A percentile compares a stretch with the other conserved stretches of the same genome.
These are phyloP conservation scores for Akanthomyces uredinophilus DNA, from an alignment of 2,329 filamentous ascomycete species.

Conservation along the genomic window DNA sequence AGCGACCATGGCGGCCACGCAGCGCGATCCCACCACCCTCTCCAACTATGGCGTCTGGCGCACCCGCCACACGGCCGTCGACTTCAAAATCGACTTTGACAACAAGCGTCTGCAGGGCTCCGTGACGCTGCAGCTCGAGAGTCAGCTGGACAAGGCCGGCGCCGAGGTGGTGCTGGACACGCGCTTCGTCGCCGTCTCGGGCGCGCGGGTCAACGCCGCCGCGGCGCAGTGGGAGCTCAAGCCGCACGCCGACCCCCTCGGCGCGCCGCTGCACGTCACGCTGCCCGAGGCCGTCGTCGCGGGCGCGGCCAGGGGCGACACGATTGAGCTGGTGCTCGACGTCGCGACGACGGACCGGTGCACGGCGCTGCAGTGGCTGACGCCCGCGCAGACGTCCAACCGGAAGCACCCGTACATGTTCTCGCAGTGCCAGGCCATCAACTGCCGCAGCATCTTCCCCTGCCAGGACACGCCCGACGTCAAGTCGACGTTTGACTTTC, in stretches of 20 bases:
- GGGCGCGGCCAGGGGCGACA: slow-evolving; percentile 47
- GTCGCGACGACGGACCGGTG: slow-evolving; percentile 81
- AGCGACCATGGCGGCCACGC: slow-evolving; percentile 12
- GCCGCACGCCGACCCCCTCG: slow-evolving; percentile 67
- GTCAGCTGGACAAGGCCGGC: slow-evolving; percentile 65
- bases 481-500: slow-evolving; percentile 91
- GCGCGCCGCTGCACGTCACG: slow-evolving; percentile 63
- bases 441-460: slow-evolving; percentile 87
- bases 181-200: slow-evolving; percentile 70
- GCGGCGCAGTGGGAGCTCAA: slow-evolving; percentile 61
- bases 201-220: slow-evolving; percentile 64
- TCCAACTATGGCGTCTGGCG: slow-evolving; percentile 88
- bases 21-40: slow-evolving; percentile 80
- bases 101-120: slow-evolving; percentile 70
- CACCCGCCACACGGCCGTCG: slow-evolving; percentile 76
- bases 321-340: slow-evolving; percentile 56
- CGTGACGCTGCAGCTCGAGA: slow-evolving; percentile 71
- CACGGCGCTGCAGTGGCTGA: slow-evolving; percentile 93
- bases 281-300: slow-evolving; percentile 48
- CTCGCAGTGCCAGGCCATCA: slow-evolving; percentile 95
- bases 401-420: slow-evolving; percentile 97
- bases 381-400: slow-evolving; percentile 87
- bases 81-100: slow-evolving; percentile 79
- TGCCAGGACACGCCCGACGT: slow-evolving; percentile 97
- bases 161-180: slow-evolving; percentile 82